These are phyloP conservation scores for Podaxis sp. DNA, from an alignment of 768 basidiomycete genomes.

Conservation along the genomic window DNA sequence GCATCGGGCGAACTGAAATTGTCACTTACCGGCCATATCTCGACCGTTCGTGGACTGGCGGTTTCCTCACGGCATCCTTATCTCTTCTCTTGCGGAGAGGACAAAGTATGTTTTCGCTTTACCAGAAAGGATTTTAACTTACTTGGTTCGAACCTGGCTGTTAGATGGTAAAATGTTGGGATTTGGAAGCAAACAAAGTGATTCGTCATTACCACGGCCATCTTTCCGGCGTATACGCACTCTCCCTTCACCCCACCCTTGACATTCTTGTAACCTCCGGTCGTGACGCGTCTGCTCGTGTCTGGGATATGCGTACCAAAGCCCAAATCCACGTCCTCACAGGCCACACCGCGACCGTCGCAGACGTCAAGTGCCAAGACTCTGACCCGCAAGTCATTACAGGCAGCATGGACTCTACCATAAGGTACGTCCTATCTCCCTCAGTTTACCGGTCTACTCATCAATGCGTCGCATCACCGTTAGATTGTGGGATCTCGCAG, in stretches of 20 bases:
- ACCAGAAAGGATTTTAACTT: not conserved
- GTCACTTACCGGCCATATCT: constrained; percentile 97
- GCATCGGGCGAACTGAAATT: constrained; percentile 96
- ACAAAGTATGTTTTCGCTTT: constrained; percentile 64
- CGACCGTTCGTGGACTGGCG: constrained; percentile 91
- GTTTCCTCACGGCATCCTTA: constrained; percentile 95
- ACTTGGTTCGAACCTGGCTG: not conserved
- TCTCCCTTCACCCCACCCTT: constrained; percentile 91
- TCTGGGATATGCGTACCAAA: constrained; percentile 99
- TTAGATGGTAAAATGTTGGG: constrained; percentile 99
- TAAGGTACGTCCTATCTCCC: constrained; percentile 53
- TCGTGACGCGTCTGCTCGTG: constrained; percentile 93
- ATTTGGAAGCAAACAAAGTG: constrained; percentile 97
- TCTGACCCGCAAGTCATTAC: constrained; percentile 98
- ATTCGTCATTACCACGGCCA: constrained; percentile 99
- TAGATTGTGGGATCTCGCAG: constrained; percentile 96
- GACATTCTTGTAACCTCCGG: constrained; percentile 95
- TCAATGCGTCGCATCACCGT: constrained; percentile 2
- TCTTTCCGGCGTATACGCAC: constrained; percentile 93
- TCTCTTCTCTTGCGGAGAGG: constrained; percentile 95
- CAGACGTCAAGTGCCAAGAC: constrained; percentile 94
- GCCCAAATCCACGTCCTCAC: constrained; percentile 91
- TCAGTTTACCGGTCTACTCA: not conserved
- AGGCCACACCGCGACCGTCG: constrained; percentile 94
- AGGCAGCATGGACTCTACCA: constrained; percentile 96